Conservation (phyloP, 176 grass and related monocot genomes). For the Paspalum vaginatum region DNA sequence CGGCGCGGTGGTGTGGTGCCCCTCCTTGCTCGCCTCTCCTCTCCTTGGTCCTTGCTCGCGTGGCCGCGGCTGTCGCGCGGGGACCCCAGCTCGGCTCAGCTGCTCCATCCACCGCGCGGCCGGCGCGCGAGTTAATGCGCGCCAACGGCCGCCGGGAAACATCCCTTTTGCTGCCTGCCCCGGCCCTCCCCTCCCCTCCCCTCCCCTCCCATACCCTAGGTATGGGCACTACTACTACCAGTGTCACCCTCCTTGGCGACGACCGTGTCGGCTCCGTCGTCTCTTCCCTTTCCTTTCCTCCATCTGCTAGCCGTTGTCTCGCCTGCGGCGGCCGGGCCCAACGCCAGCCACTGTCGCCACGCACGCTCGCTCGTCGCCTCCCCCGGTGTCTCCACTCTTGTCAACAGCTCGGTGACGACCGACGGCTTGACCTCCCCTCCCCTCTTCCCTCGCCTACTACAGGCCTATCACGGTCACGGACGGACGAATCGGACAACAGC, state of each 20-base stretch:
- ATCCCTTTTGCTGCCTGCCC: constrained; percentile 6
- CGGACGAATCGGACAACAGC: not conserved
- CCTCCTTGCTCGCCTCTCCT: constrained; percentile 20
- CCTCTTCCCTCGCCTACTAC: too few relatives aligned
- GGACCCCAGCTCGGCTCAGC: too few relatives aligned
- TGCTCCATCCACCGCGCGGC: not conserved
- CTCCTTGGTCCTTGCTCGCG: not conserved
- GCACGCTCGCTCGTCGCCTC: not conserved
- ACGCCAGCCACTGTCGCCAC: not conserved
- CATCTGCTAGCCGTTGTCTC: not conserved
- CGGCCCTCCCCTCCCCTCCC: too few relatives aligned
- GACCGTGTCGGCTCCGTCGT: too few relatives aligned
- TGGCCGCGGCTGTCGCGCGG: not conserved
- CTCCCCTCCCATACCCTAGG: too few relatives aligned
- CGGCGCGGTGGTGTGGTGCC: too few relatives aligned
- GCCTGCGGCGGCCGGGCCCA: not conserved
- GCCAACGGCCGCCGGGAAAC: not conserved
- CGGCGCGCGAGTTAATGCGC: constrained; percentile 27
- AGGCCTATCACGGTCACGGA: too few relatives aligned
- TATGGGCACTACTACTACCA: too few relatives aligned
- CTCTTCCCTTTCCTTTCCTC: too few relatives aligned
- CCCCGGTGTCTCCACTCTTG: not conserved
- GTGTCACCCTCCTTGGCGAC: too few relatives aligned
- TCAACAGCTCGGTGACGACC: not conserved
- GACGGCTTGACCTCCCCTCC: not conserved